Percentiles rank a stretch among this genome's conserved stretches.
Conservation (phyloP, 2,329 filamentous ascomycete species). For the Aaosphaeria pasadenensis region DNA sequence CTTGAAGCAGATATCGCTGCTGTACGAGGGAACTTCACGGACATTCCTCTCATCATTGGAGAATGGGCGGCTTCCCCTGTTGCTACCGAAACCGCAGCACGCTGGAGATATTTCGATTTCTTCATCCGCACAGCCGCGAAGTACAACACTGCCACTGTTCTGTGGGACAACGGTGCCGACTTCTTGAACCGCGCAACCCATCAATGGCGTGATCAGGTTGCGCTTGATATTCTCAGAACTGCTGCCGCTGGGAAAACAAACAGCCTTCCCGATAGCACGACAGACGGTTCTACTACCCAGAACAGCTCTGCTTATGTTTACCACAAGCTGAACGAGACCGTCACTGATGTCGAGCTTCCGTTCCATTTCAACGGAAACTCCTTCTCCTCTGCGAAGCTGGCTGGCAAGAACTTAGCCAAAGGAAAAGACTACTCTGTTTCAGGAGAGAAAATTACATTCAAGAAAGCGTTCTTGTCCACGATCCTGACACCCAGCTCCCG, state of each 20-base stretch:
- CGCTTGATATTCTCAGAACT: slow-evolving; percentile 48
- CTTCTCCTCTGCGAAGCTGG: slow-evolving; percentile 36
- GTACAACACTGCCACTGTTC: slow-evolving; percentile 50
- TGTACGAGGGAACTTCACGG: slow-evolving; percentile 54
- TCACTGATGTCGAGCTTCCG: slow-evolving; percentile 44
- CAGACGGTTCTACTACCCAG: slow-evolving; percentile 47
- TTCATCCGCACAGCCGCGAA: slow-evolving; percentile 49
- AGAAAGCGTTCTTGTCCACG: slow-evolving; percentile 44
- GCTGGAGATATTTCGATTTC: slow-evolving; percentile 59
- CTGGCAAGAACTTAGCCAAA: slow-evolving; percentile 34
- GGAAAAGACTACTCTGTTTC: slow-evolving; percentile 50
- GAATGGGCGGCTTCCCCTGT: slow-evolving; percentile 54
- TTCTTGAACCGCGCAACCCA: slow-evolving; percentile 51
- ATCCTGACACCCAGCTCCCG: slow-evolving; percentile 42
- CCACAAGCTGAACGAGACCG: slow-evolving; percentile 47
- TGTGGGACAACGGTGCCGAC: slow-evolving; percentile 61
- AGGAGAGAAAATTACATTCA: slow-evolving; percentile 46
- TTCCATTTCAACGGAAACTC: slow-evolving; percentile 57
- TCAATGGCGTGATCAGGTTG: slow-evolving; percentile 51
- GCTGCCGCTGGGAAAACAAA: slow-evolving; percentile 47
- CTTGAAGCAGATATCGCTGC: slow-evolving; percentile 50
- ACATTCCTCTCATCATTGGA: slow-evolving; percentile 56
- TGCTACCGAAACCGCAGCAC: slow-evolving; percentile 53
- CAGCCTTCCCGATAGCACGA: slow-evolving; percentile 52
- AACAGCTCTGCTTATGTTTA: slow-evolving; percentile 55